These are phyloP conservation scores for Yamadazyma kitorensis DNA, from an alignment of 805 yeast species.

Conservation along the genomic window DNA sequence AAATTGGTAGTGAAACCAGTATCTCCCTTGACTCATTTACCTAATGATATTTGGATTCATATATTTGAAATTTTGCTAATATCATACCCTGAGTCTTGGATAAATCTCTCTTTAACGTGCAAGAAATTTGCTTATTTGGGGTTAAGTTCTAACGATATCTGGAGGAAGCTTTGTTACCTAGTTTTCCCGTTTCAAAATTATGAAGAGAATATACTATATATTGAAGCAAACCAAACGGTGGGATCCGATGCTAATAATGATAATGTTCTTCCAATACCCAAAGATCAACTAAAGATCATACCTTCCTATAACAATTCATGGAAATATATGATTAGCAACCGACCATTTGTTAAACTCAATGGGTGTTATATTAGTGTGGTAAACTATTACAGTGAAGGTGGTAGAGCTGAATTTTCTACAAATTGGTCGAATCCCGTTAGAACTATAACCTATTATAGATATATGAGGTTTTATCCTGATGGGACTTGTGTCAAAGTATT, in stretches of 20 bases:
- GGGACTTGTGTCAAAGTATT: constrained; percentile 72
- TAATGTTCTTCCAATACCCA: constrained; percentile 30
- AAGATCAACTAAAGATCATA: constrained; percentile 25
- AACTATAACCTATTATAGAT: constrained; percentile 85
- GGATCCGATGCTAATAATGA: constrained; percentile 15
- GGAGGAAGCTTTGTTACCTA: constrained; percentile 48
- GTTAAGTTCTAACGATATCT: constrained; percentile 48
- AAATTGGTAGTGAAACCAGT: constrained; percentile 23
- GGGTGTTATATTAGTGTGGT: constrained; percentile 88
- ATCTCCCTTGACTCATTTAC: constrained; percentile 36
- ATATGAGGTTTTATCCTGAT: constrained; percentile 73
- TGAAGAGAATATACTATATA: constrained; percentile 38
- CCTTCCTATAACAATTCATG: constrained; percentile 34
- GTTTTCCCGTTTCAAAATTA: constrained; percentile 56
- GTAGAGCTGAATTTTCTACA: constrained; percentile 59
- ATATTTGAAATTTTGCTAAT: constrained; percentile 48
- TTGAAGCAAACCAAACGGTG: constrained; percentile 20
- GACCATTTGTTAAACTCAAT: constrained; percentile 77
- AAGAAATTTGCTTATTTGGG: constrained; percentile 54
- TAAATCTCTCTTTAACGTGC: constrained; percentile 58
- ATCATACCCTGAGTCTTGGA: constrained; percentile 61
- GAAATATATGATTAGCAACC: constrained; percentile 51
- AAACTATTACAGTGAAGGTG: constrained; percentile 82
- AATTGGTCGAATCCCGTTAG: constrained; percentile 75
- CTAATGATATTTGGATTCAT: constrained; percentile 56